Percentiles rank a stretch among this genome's conserved stretches.
These are phyloP conservation scores for Ascochyta fabae DNA, from an alignment of 2,329 filamentous ascomycete species.

Conservation along the genomic window DNA sequence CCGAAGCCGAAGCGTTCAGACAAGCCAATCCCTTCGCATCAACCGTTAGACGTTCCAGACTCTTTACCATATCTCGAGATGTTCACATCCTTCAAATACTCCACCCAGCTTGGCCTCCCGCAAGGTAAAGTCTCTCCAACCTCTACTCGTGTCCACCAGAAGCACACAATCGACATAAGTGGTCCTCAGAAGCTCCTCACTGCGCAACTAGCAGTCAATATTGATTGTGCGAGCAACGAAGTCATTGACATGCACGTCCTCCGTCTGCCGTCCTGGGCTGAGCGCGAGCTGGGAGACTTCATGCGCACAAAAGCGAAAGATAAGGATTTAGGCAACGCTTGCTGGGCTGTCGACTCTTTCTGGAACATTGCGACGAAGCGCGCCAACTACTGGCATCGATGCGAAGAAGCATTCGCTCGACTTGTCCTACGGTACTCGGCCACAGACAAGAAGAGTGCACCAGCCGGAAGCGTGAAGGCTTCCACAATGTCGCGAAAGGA, in stretches of 20 bases:
- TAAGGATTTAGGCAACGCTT: slow-evolving; percentile 65
- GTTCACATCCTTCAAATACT: slow-evolving; percentile 72
- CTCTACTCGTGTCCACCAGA: slow-evolving; percentile 29
- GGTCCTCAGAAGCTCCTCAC: slow-evolving; percentile 63
- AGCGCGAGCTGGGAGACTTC: slow-evolving; percentile 64
- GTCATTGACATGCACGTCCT: slow-evolving; percentile 63
- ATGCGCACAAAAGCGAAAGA: slow-evolving; percentile 50
- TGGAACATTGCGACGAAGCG: slow-evolving; percentile 65
- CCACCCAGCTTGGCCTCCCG: slow-evolving; percentile 56
- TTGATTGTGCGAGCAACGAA: slow-evolving; percentile 51
- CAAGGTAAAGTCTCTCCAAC: slow-evolving; percentile 17
- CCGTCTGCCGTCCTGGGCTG: slow-evolving; percentile 64
- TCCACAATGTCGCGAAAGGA: slow-evolving; percentile 50
- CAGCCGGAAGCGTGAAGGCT: slow-evolving; percentile 20
- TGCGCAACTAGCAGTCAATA: slow-evolving; percentile 63
- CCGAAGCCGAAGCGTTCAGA: slow-evolving; percentile 34
- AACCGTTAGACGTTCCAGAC: slow-evolving; percentile 67
- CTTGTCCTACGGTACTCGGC: slow-evolving; percentile 24
- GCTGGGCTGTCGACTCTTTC: slow-evolving; percentile 75
- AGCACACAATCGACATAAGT: slow-evolving; percentile 62
- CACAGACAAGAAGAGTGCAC: slow-evolving; percentile 27
- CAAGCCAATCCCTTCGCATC: slow-evolving; percentile 65
- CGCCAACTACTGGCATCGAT: slow-evolving; percentile 66
- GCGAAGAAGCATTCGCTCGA: slow-evolving; percentile 57
- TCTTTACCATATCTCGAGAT: slow-evolving; percentile 73